Conservation (phyloP, 352 stramenopile species). For the Globisporangium middletonii region DNA sequence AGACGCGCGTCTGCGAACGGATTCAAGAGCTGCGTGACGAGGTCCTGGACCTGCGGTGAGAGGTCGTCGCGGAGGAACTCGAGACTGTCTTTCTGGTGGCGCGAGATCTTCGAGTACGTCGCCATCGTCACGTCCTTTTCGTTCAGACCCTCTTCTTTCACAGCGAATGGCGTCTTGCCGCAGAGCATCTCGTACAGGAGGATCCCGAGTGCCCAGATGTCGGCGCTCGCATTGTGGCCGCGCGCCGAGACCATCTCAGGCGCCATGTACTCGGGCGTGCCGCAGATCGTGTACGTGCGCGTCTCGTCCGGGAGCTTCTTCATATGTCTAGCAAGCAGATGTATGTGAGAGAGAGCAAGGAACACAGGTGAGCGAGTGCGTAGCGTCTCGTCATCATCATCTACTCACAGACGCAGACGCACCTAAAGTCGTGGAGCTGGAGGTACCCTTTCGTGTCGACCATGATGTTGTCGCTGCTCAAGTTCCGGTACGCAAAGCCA, state of each 20-base stretch:
- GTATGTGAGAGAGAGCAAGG: not conserved
- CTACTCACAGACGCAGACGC: not conserved
- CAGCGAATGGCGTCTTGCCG: slow-evolving; percentile 79
- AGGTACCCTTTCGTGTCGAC: slow-evolving; percentile 77
- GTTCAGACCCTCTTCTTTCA: slow-evolving; percentile 55
- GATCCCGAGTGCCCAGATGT: slow-evolving; percentile 84
- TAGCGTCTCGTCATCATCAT: not conserved
- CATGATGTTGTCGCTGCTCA: slow-evolving; percentile 83
- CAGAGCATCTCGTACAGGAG: slow-evolving; percentile 85
- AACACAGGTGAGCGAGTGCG: not conserved
- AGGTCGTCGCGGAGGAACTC: slow-evolving; percentile 48
- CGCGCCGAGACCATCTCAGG: slow-evolving; percentile 85
- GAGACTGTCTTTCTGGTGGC: slow-evolving; percentile 58
- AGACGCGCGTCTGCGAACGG: slow-evolving; percentile 62
- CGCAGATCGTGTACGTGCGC: slow-evolving; percentile 85
- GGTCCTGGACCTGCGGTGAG: slow-evolving; percentile 42
- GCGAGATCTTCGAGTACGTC: slow-evolving; percentile 84
- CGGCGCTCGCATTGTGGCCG: slow-evolving; percentile 67
- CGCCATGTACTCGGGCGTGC: slow-evolving; percentile 86
- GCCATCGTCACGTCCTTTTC: slow-evolving; percentile 84
- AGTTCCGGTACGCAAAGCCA: slow-evolving; percentile 75
- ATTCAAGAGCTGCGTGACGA: slow-evolving; percentile 67
- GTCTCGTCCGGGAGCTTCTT: slow-evolving; percentile 74
- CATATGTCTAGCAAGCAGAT: slow-evolving; percentile 37
- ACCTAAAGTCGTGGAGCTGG: slow-evolving; percentile 82